Conservation (phyloP, 495 filamentous ascomycete species). For the Aspergillus saccharolyticus region DNA sequence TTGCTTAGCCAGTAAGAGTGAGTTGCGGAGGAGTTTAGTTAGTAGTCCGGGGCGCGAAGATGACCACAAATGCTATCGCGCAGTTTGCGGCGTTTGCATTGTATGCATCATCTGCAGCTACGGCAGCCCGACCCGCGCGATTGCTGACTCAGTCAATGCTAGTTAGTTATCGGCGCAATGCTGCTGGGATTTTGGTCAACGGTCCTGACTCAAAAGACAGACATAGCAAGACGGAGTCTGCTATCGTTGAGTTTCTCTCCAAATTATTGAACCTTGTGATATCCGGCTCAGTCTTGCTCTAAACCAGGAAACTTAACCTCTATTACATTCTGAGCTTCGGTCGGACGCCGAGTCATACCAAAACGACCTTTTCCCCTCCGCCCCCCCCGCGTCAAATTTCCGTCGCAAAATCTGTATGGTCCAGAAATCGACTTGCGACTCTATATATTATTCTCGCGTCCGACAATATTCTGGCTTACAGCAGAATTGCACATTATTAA, state of each 20-base stretch:
- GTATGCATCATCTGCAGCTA: not conserved
- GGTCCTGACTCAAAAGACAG: not conserved
- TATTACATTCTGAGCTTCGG: not conserved
- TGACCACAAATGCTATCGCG: not conserved
- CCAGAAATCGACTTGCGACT: not conserved
- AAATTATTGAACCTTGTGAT: not conserved
- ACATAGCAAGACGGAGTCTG: not conserved
- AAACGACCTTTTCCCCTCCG: not conserved
- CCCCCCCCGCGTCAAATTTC: not conserved
- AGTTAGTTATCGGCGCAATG: not conserved
- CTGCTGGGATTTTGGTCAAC: conserved; percentile 1
- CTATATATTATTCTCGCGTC: not conserved
- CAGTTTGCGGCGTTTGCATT: not conserved
- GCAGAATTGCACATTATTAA: not conserved
- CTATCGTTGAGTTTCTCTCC: not conserved
- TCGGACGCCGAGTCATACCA: not conserved
- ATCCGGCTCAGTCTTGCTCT: not conserved
- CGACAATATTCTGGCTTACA: not conserved
- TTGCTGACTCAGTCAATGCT: conserved; percentile 1
- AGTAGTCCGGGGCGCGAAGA: no score
- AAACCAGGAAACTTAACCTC: not conserved
- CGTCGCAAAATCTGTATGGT: not conserved
- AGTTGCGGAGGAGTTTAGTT: not conserved
- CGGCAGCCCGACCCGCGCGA: not conserved
- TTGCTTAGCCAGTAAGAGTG: not conserved